A percentile compares a stretch with the other conserved stretches of the same genome.
These are phyloP conservation scores for Ceriops decandra DNA, from an alignment of 345 rosid species.

Conservation along the genomic window DNA sequence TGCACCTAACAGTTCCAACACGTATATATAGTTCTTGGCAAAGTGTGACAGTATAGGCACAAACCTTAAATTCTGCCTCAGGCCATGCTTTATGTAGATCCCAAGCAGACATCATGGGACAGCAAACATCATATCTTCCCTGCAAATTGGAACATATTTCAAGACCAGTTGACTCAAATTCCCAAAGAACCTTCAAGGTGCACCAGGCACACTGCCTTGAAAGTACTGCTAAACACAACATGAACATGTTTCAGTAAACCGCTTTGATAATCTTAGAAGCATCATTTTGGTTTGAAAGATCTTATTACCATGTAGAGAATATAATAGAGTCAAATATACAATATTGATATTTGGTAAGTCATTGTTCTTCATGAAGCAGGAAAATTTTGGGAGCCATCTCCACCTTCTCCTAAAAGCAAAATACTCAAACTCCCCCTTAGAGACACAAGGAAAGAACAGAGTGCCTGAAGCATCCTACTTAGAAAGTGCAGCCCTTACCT, in stretches of 20 bases:
- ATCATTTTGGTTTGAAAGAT: neutral
- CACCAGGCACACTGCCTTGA: neutral
- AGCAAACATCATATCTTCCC: conserved; percentile 94
- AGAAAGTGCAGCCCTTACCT: no score
- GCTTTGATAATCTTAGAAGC: neutral
- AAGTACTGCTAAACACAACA: neutral
- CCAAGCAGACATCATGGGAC: conserved; percentile 99
- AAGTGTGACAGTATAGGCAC: no score
- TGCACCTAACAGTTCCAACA: no score
- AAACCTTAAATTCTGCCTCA: conserved; percentile 85
- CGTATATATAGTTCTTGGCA: no score
- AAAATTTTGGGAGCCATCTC: neutral
- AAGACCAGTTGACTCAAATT: neutral
- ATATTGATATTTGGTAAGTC: neutral
- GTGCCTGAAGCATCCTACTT: no score
- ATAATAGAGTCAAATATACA: neutral
- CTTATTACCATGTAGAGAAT: neutral
- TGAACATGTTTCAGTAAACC: neutral
- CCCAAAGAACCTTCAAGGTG: neutral
- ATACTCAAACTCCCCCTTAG: no score
- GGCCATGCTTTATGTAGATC: conserved; percentile 97
- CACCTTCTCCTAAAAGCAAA: no score
- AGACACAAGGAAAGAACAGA: no score
- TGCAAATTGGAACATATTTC: conserved; percentile 29
- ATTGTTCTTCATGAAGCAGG: neutral